These are phyloP conservation scores for Penicillium freii DNA, from an alignment of 2,329 filamentous ascomycete species.

Conservation along the genomic window DNA sequence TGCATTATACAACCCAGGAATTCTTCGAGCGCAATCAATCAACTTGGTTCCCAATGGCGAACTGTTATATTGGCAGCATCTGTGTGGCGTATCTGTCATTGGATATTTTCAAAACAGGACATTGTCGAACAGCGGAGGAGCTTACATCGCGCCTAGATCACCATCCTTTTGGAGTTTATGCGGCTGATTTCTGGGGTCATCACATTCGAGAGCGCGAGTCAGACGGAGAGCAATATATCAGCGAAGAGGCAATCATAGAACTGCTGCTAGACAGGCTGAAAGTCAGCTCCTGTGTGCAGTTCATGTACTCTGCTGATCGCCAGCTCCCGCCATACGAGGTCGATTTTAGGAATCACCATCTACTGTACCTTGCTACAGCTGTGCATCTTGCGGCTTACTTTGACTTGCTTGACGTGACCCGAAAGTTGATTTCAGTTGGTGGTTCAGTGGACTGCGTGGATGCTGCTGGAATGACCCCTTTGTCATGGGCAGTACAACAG, in stretches of 20 bases:
- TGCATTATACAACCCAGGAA: constrained; percentile 1
- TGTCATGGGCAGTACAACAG: not conserved
- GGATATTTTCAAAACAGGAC: not conserved
- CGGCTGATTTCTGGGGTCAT: not conserved
- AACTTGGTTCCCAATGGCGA: not conserved
- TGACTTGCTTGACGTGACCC: not conserved
- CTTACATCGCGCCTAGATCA: not conserved
- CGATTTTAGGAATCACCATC: too few species aligned
- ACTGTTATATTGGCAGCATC: not conserved
- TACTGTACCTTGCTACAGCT: not conserved
- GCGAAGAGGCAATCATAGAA: not conserved
- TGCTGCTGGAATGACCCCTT: not conserved
- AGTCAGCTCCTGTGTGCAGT: not conserved
- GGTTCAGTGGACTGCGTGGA: not conserved
- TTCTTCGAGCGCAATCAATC: not conserved
- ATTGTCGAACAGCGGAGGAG: not conserved
- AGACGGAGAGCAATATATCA: not conserved
- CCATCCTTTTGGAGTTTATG: not conserved
- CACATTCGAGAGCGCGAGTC: not conserved
- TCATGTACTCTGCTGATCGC: not conserved
- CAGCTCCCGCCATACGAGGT: too few species aligned
- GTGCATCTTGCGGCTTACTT: not conserved
- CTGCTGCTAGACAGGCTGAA: not conserved
- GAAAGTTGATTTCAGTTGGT: not conserved
- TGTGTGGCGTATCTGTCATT: not conserved